Evolutionary conservation across 2,329 filamentous ascomycete species (phyloP), one percentile per base, ranked within the genome.

Genomic region (Penicillium expansum): DNA sequence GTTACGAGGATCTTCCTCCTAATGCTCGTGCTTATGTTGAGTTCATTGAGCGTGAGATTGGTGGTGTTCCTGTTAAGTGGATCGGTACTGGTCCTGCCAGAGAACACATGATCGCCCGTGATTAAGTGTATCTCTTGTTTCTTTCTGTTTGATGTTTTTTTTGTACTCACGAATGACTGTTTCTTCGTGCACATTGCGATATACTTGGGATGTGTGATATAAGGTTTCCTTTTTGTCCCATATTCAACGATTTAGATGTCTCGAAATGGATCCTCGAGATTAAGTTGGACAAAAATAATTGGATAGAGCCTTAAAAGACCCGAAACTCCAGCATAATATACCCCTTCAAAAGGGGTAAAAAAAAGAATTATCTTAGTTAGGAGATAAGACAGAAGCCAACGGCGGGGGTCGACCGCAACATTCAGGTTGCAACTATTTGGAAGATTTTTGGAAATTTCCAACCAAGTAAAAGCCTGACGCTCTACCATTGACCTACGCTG

Each of bases 31-130:
- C 80, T 58, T 87, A 87, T 64, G 76, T 87, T 55, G 80, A 85
- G 71, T 86, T 80, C 69, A 84, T 87, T 62, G 85, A 87, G 75
- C 64, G 67, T 48, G 76, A 82, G 59, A 78, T 84, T 54, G 74
- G 80, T 18, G 82, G 80, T 48, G 80, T 86, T 39, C 79, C 77
- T 60, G 75, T 86, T 56, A 85, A 82, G 75, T 87, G 82, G 77
- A 85, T 87, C 67, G 85, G 85, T 38, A 85, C 84, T 10, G 85
- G 85, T 13, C 84, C 84, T 54, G 80, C 77, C 44, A 76, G 84
- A 61, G 83, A 86, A 61, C 80, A 84, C 69, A 86, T 87, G 84
- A 84, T 87, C 69, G 73, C 79, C 52, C 76, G 82, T 71, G 63
- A 65, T 48, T 68, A 66, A 55, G 44, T 44, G 37, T 4, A 22